phyloP scores from a whole-genome alignment of 345 rosid genomes.

The Dipteronia sinensis region DNA sequence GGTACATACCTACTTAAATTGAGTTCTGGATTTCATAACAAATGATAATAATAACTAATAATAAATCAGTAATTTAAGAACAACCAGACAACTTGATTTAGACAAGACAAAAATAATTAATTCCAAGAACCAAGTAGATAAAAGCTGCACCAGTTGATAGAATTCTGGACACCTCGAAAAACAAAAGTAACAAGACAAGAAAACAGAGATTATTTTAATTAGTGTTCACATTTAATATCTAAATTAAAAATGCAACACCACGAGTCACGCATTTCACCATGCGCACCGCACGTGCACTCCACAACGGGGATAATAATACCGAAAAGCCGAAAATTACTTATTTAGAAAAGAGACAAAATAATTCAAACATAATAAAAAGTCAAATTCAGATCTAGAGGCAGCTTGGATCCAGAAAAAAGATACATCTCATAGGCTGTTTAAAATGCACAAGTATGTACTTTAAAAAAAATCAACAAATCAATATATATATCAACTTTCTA shows the following conservation, averaged over 20 bases:
- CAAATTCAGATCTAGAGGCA: slow-evolving; percentile 6
- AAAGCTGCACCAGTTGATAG: neutral
- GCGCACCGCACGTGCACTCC: neutral
- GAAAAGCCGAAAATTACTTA: neutral
- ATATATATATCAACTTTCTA: neutral
- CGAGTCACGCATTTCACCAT: neutral
- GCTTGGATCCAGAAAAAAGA: neutral
- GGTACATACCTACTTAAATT: too few relatives aligned
- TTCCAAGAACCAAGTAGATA: neutral
- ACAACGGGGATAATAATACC: neutral
- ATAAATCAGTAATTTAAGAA: neutral
- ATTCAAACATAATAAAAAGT: neutral
- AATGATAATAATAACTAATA: neutral
- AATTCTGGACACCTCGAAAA: neutral
- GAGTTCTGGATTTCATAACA: neutral
- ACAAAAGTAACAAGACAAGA: neutral
- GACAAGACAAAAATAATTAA: neutral
- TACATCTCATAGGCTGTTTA: neutral
- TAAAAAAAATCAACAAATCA: neutral
- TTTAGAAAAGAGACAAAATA: slow-evolving; percentile 11
- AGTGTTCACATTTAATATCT: neutral
- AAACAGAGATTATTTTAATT: neutral
- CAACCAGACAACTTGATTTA: neutral
- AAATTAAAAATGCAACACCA: slow-evolving; percentile 6
- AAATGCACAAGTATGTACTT: too few relatives aligned